A percentile compares a stretch with the other conserved stretches of the same genome.
Evolutionary conservation across 495 filamentous ascomycete genomes (phyloP).

Genomic region (Neurospora africana): DNA sequence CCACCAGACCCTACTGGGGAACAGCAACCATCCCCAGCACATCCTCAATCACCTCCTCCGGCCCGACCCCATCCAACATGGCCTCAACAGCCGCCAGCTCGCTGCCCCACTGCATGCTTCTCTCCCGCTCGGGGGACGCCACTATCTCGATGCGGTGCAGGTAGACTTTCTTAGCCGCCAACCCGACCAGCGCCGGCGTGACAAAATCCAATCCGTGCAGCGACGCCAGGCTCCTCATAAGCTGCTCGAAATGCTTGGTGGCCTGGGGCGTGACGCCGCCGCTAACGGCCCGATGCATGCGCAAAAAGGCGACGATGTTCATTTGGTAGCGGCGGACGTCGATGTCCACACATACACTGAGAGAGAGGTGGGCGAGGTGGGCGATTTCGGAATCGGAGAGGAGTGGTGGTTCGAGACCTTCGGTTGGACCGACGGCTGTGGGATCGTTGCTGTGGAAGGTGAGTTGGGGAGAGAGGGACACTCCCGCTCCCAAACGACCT

Average conservation of each 20-base stretch:
- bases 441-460: neutral
- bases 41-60: conserved; percentile 75
- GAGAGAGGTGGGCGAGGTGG: conserved; percentile 23
- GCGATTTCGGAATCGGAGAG: conserved; percentile 29
- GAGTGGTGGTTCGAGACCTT: neutral
- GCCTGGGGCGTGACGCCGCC: conserved; percentile 68
- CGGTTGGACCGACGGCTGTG: neutral
- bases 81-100: conserved; percentile 55
- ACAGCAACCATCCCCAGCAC: conserved; percentile 60
- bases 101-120: conserved; percentile 91
- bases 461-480: neutral
- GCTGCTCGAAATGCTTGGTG: conserved; percentile 60
- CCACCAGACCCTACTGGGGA: conserved; percentile 42
- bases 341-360: conserved; percentile 23
- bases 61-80: conserved; percentile 54
- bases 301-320: conserved; percentile 75
- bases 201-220: conserved; percentile 73
- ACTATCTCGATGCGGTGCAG: conserved; percentile 68
- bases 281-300: conserved; percentile 72
- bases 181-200: conserved; percentile 69
- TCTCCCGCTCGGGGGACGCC: conserved; percentile 53
- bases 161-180: conserved; percentile 86
- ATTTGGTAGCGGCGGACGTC: conserved; percentile 73
- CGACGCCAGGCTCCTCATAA: conserved; percentile 64
- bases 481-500: neutral